These are phyloP conservation scores for Phellopilus nigrolimitatus DNA, from an alignment of 1,284 basidiomycete species.

Conservation along the genomic window DNA sequence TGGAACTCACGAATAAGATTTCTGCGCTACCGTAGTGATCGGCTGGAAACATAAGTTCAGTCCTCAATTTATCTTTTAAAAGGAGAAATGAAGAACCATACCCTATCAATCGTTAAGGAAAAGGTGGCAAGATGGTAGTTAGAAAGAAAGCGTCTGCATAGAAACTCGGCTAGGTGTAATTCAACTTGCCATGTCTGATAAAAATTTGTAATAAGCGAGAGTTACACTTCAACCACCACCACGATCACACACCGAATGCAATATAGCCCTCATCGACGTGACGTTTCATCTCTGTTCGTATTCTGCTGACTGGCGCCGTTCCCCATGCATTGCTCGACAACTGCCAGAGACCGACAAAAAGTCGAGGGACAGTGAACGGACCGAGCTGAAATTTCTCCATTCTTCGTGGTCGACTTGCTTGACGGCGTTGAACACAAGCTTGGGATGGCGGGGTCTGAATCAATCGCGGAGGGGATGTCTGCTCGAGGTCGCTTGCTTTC, in stretches of 20 bases:
- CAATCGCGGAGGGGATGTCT: too few species aligned
- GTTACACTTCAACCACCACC: not conserved
- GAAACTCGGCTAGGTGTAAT: slow-evolving; percentile 4
- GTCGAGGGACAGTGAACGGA: slow-evolving; percentile 52
- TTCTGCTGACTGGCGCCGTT: slow-evolving; percentile 57
- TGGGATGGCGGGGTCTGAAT: too few species aligned
- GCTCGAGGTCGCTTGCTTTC: too few species aligned
- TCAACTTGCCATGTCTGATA: slow-evolving; percentile 36
- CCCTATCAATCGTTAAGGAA: slow-evolving; percentile 4
- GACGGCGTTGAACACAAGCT: too few species aligned
- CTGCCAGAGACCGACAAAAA: slow-evolving; percentile 80
- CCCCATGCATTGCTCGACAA: slow-evolving; percentile 81
- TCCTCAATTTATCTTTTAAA: not conserved
- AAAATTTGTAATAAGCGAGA: slow-evolving; percentile 9
- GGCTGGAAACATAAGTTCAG: slow-evolving; percentile 39
- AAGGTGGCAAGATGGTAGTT: not conserved
- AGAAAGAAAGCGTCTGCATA: not conserved
- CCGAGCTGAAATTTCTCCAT: slow-evolving; percentile 58
- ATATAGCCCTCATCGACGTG: slow-evolving; percentile 63
- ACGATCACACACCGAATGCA: slow-evolving; percentile 61
- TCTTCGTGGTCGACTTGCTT: not conserved
- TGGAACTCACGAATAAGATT: slow-evolving; percentile 60
- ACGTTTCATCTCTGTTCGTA: slow-evolving; percentile 61
- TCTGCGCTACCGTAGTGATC: slow-evolving; percentile 81
- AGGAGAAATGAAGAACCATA: slow-evolving; percentile 11